Evolutionary conservation across 2,329 filamentous ascomycete species (phyloP).

Genomic region (Reticulascus tulasneorum): DNA sequence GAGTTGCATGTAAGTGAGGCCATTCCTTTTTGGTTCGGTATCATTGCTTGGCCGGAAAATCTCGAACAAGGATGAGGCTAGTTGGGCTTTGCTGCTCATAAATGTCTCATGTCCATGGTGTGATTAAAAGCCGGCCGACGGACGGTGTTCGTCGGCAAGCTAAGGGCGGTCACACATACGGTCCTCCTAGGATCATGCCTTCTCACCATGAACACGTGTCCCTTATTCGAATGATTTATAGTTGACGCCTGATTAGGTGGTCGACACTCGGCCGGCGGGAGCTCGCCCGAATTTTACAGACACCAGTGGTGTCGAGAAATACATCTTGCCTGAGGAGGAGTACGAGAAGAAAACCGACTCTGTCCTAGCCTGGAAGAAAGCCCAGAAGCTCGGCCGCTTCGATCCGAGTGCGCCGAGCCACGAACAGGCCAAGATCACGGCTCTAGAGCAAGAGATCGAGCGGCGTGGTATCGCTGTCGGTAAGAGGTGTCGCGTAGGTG

Average conservation of each 20-base stretch:
- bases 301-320: slow-evolving; percentile 79
- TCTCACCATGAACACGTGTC: background rate
- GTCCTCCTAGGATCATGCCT: slow-evolving; percentile 1
- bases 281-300: slow-evolving; percentile 79
- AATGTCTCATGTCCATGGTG: slow-evolving; percentile 6
- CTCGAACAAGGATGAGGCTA: slow-evolving; percentile 1
- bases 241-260: slow-evolving; percentile 57
- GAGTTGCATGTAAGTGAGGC: slow-evolving; percentile 69
- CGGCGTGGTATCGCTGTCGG: slow-evolving; percentile 63
- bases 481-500: slow-evolving; percentile 60
- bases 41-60: slow-evolving; percentile 3
- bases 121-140: background rate
- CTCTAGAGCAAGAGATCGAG: slow-evolving; percentile 65
- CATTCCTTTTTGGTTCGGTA: background rate
- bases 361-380: slow-evolving; percentile 91
- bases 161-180: no score
- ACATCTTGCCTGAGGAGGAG: slow-evolving; percentile 77
- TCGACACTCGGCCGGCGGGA: slow-evolving; percentile 72
- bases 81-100: no score
- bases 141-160: no score
- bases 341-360: slow-evolving; percentile 86
- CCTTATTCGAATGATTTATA: no score
- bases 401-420: slow-evolving; percentile 76
- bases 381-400: slow-evolving; percentile 93
- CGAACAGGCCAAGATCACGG: slow-evolving; percentile 67